Percentiles rank a stretch among this genome's conserved stretches.
Conservation (phyloP, 441 rosid species). For the Arabidopsis lyrata region DNA sequence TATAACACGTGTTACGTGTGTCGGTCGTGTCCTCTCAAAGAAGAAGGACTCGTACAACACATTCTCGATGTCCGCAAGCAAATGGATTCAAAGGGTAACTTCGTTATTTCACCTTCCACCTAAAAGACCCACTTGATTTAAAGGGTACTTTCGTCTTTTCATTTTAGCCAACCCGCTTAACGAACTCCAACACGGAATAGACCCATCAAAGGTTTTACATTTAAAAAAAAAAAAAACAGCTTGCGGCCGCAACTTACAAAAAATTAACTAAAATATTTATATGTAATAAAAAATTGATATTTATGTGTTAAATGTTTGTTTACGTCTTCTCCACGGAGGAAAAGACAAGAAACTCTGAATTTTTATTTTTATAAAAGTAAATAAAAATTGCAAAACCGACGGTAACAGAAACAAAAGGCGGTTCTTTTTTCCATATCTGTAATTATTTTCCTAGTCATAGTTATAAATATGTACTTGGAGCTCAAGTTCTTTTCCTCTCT, state of each 20-base stretch:
- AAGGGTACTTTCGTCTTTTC: constrained; percentile 24
- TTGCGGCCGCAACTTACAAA: constrained; percentile 36
- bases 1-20: constrained; percentile 41
- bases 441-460: neutral
- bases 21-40: constrained; percentile 23
- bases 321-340: constrained; percentile 45
- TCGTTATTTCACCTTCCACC: constrained; percentile 24
- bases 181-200: constrained; percentile 43
- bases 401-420: constrained; percentile 39
- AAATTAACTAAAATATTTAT: neutral
- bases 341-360: neutral
- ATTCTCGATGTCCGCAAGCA: neutral
- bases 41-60: neutral
- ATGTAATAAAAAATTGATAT: neutral
- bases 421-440: constrained; percentile 32
- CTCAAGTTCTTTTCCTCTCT: constrained; percentile 35
- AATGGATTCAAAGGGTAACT: neutral
- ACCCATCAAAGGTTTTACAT: neutral
- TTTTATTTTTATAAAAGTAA: neutral
- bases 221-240: constrained; percentile 12
- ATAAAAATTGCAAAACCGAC: constrained; percentile 33
- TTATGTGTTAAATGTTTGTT: constrained; percentile 15
- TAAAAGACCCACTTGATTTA: constrained; percentile 12
- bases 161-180: neutral
- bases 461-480: constrained; percentile 33